phyloP scores from a whole-genome alignment of 108 stramenopile species.

The Schizochytrium sp. region DNA sequence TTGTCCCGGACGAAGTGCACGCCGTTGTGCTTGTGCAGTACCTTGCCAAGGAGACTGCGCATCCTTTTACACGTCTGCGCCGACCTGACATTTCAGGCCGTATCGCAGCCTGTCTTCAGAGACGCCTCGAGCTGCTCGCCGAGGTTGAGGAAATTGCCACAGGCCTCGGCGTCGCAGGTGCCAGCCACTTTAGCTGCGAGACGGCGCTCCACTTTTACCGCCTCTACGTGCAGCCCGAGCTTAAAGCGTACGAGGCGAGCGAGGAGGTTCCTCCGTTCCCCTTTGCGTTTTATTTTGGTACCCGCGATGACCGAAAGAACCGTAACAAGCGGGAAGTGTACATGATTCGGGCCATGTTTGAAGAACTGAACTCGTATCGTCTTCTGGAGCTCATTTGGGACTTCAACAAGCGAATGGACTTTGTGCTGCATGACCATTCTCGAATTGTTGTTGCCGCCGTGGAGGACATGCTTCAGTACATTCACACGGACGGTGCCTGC shows the following conservation, averaged over 20 bases:
- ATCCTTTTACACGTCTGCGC: neutral
- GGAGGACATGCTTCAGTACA: neutral
- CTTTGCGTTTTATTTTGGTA: neutral
- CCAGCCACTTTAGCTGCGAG: constrained; percentile 2
- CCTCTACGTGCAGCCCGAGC: neutral
- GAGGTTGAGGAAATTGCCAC: neutral
- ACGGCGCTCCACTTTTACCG: neutral
- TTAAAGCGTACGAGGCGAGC: neutral
- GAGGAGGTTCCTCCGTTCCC: neutral
- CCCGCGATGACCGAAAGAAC: neutral
- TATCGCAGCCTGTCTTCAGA: neutral
- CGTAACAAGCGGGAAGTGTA: neutral
- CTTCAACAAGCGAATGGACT: constrained; percentile 80
- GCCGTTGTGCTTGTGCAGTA: neutral
- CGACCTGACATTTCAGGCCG: neutral
- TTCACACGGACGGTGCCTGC: neutral
- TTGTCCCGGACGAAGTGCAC: neutral
- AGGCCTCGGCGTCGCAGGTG: neutral
- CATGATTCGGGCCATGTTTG: constrained; percentile 63
- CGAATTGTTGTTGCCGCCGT: constrained; percentile 61
- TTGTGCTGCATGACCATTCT: constrained; percentile 87
- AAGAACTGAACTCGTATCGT: constrained; percentile 77
- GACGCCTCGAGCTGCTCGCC: neutral
- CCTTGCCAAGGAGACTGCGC: neutral
- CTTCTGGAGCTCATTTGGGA: constrained; percentile 88